Evolutionary conservation across 371 early-diverging fungal genomes (phyloP).

Genomic region (Chytridiales sp.): DNA sequence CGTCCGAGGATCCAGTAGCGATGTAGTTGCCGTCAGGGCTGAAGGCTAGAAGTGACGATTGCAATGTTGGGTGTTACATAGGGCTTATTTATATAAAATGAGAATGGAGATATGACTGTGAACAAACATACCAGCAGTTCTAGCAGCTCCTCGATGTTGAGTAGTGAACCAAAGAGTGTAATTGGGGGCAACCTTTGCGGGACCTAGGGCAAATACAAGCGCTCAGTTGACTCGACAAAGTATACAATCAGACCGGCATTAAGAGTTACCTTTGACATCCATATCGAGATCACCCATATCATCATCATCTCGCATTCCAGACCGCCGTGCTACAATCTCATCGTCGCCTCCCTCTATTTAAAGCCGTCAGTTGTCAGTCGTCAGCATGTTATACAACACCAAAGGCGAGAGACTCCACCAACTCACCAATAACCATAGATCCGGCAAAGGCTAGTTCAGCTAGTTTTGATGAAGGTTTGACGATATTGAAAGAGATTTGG

Average conservation of each 20-base stretch:
- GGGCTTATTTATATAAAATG: background rate
- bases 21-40: constrained; percentile 69
- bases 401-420: background rate
- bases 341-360: background rate
- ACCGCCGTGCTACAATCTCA: background rate
- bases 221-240: background rate
- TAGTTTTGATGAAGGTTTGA: constrained; percentile 23
- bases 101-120: background rate
- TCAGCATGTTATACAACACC: constrained; percentile 15
- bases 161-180: constrained; percentile 45
- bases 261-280: background rate
- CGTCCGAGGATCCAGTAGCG: constrained; percentile 89
- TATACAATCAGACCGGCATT: background rate
- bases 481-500: constrained; percentile 14
- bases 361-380: constrained; percentile 8
- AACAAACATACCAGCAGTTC: constrained; percentile 28
- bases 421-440: constrained; percentile 1
- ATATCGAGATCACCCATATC: background rate
- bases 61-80: too few relatives aligned
- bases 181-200: constrained; percentile 26
- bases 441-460: constrained; percentile 22
- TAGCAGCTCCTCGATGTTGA: constrained; percentile 37
- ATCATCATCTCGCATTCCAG: background rate
- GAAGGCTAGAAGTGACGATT: constrained; percentile 32
- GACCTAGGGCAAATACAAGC: background rate